These are phyloP conservation scores for Cladophialophora carrionii DNA, from an alignment of 2,329 filamentous ascomycete species.

Conservation along the genomic window DNA sequence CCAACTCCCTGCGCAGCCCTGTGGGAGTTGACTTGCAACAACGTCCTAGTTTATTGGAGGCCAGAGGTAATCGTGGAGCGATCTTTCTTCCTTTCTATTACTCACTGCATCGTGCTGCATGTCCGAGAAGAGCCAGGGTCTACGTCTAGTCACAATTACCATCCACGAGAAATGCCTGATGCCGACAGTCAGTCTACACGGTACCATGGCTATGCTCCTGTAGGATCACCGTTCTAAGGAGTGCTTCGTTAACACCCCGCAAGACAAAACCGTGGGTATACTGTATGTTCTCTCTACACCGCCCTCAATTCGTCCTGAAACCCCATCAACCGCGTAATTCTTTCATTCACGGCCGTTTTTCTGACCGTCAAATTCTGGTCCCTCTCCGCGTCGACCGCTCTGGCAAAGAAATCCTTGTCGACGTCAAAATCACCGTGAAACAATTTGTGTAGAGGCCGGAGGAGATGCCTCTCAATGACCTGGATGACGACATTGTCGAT, in stretches of 20 bases:
- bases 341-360: conserved; percentile 11
- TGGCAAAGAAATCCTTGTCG: conserved; percentile 14
- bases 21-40: not conserved
- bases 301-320: conserved; percentile 12
- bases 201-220: no score
- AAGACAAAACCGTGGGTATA: not conserved
- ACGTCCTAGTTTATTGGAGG: not conserved
- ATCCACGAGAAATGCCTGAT: no score
- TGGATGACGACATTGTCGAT: conserved; percentile 21
- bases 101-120: no score
- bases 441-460: conserved; percentile 14
- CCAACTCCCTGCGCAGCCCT: not conserved
- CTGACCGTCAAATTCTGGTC: conserved; percentile 12
- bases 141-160: no score
- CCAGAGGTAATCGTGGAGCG: not conserved
- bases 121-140: no score
- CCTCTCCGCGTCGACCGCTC: conserved; percentile 16
- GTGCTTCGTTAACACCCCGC: not conserved
- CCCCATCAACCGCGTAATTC: conserved; percentile 11
- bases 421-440: conserved; percentile 17
- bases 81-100: not conserved
- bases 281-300: not conserved
- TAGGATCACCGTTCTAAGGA: not conserved
- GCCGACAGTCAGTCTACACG: no score
- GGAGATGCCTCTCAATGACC: conserved; percentile 16